phyloP scores from a whole-genome alignment of 805 yeast species.

The Candida koratica region DNA sequence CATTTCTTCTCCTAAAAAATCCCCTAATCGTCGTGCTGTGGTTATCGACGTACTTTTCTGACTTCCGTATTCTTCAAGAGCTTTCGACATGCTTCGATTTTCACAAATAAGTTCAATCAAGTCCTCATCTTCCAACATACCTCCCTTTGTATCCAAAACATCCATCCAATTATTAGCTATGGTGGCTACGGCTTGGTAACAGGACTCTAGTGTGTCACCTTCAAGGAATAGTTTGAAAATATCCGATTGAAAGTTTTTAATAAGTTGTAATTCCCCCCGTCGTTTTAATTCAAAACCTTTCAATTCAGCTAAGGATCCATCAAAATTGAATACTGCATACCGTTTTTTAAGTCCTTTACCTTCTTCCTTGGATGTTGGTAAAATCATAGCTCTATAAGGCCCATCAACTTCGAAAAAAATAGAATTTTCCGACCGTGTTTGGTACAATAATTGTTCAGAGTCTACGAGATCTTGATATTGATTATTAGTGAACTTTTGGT shows the following conservation, averaged over 20 bases:
- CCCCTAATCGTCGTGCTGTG: conserved; percentile 90
- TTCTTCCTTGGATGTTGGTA: conserved; percentile 96
- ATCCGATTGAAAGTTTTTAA: conserved; percentile 93
- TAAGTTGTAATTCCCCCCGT: conserved; percentile 90
- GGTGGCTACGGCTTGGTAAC: conserved; percentile 84
- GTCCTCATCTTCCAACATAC: conserved; percentile 87
- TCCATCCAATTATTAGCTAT: conserved; percentile 97
- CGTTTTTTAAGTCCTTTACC: conserved; percentile 95
- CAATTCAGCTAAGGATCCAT: conserved; percentile 89
- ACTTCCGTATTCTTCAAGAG: conserved; percentile 79
- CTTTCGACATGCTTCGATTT: conserved; percentile 90
- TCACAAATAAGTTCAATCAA: conserved; percentile 93
- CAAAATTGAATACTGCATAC: conserved; percentile 94
- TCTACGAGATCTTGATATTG: conserved; percentile 89
- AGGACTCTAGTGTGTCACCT: conserved; percentile 71
- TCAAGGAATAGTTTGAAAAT: conserved; percentile 87
- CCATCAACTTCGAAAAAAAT: conserved; percentile 99
- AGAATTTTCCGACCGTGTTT: conserved; percentile 81
- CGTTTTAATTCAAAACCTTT: conserved; percentile 96
- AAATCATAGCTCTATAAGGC: conserved; percentile 94
- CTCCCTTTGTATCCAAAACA: conserved; percentile 83
- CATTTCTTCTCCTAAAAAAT: conserved; percentile 93
- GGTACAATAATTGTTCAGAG: conserved; percentile 61
- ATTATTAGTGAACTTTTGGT: conserved; percentile 84
- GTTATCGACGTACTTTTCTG: conserved; percentile 95